A percentile compares a stretch with the other conserved stretches of the same genome.
Conservation (phyloP, 169 alveolate genomes). For the Eimeria sp. region DNA sequence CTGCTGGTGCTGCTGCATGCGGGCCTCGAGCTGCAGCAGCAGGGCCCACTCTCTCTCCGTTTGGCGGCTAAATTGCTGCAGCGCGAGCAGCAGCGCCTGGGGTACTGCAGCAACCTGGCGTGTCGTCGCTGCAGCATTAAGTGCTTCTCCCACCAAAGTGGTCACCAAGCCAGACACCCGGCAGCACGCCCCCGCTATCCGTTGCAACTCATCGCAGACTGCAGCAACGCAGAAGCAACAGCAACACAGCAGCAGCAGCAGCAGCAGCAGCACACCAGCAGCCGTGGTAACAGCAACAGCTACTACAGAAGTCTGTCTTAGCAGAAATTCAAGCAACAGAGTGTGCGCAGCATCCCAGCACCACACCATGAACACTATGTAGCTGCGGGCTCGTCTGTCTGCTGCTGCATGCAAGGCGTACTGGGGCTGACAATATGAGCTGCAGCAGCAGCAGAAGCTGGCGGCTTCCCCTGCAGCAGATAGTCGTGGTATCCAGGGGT, state of each 20-base stretch:
- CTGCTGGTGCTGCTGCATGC: conserved; percentile 59
- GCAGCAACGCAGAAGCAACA: conserved; percentile 32
- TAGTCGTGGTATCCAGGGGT: conserved; percentile 64
- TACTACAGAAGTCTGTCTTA: neutral
- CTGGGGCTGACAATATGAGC: conserved; percentile 41
- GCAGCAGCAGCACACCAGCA: neutral
- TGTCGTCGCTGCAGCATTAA: conserved; percentile 47
- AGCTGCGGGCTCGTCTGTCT: neutral
- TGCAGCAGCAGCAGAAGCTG: conserved; percentile 37
- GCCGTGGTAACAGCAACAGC: neutral
- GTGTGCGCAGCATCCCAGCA: neutral
- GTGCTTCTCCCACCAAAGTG: conserved; percentile 19
- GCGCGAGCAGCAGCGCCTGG: conserved; percentile 52
- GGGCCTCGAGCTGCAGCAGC: conserved; percentile 42
- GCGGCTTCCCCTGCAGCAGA: conserved; percentile 53
- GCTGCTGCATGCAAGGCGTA: conserved; percentile 1
- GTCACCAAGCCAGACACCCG: conserved; percentile 9
- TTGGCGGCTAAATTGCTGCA: conserved; percentile 59
- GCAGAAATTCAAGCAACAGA: neutral
- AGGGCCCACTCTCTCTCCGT: conserved; percentile 57
- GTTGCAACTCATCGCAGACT: conserved; percentile 58
- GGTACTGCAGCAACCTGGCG: conserved; percentile 51
- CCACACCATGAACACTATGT: neutral
- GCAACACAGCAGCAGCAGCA: neutral
- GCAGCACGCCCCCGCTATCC: conserved; percentile 52